Base-by-base conservation (phyloP, 2,329 filamentous ascomycete genomes). In the Trichophyton mentagrophytes region DNA sequence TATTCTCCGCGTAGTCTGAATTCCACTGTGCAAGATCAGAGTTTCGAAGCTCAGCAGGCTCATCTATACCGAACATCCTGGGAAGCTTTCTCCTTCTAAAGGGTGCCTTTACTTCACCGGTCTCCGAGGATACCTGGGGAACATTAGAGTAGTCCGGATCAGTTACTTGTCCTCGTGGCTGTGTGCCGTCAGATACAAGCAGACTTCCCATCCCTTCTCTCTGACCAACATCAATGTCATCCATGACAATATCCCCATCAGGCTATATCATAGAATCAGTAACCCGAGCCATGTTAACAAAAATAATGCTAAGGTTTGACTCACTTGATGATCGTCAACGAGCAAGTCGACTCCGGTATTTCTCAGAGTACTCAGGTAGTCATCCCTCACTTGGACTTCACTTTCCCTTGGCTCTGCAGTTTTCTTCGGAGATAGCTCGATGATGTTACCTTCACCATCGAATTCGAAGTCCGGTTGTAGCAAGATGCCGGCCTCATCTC, bases 401-500 rank as follows among this genome's bases (percentile, higher is more conserved):
- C 20, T 8, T 8, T 47, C 42, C 20, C 46, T 30, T 17, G 38
- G 25, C 20, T 59, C 13, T 59, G 44, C n/a, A 15, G 38, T 5
- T 36, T 47, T 38, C 15, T 55, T 64, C 47, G 33, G 61, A 27
- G 65, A 65, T 51, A 81, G 68, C 58, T 83, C 80, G 33, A 81
- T 69, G 3, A 86, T 71, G 64, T 82, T 80, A 6, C 84, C 84
- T 62, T 86, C 78, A 13, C 78, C 82, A 64, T 85, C 84, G 64
- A 87, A 80, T 42, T 78, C 79, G 65, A 87, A 84, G 59, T 80
- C 79, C 22, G 78, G 75, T n/a, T 83, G 80, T 38, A 76, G 69
- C 61, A 80, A 71, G 17, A 78, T 70, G 20, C 78, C 73, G 9
- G 72, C 73, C 58, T 78, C 77, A 15, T 78, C 72, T 46, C 73